phyloP scores from a whole-genome alignment of 129 eudicot species.

The Cynara cardunculus region DNA sequence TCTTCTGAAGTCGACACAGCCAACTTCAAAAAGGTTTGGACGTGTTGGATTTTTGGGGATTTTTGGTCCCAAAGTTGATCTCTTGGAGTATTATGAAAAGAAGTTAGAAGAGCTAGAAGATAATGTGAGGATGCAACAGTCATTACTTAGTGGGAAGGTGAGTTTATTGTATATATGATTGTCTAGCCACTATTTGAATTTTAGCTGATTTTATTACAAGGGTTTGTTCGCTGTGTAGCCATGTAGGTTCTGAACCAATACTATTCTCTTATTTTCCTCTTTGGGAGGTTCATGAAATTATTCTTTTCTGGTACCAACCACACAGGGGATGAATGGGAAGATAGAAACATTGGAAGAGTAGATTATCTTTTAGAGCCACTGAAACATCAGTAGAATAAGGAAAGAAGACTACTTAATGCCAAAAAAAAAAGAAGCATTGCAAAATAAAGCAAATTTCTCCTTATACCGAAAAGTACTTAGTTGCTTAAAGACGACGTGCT shows the following conservation, averaged over 20 bases:
- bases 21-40: constrained; percentile 37
- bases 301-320: background rate
- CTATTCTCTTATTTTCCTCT: background rate
- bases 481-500: background rate
- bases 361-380: background rate
- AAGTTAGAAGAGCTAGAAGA: constrained; percentile 62
- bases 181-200: background rate
- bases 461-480: background rate
- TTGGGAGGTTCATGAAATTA: background rate
- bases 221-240: background rate
- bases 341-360: background rate
- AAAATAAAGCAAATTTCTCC: background rate
- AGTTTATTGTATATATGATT: constrained; percentile 7
- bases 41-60: constrained; percentile 61
- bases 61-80: constrained; percentile 56
- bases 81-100: constrained; percentile 56
- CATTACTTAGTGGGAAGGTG: constrained; percentile 57
- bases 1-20: constrained; percentile 37
- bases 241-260: background rate
- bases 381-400: background rate
- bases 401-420: background rate
- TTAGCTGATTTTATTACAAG: background rate
- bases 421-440: background rate
- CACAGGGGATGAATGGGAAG: background rate
- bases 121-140: constrained; percentile 46